Evolutionary conservation across 169 alveolate species (phyloP).

Genomic region (Plasmodium coatneyi): DNA sequence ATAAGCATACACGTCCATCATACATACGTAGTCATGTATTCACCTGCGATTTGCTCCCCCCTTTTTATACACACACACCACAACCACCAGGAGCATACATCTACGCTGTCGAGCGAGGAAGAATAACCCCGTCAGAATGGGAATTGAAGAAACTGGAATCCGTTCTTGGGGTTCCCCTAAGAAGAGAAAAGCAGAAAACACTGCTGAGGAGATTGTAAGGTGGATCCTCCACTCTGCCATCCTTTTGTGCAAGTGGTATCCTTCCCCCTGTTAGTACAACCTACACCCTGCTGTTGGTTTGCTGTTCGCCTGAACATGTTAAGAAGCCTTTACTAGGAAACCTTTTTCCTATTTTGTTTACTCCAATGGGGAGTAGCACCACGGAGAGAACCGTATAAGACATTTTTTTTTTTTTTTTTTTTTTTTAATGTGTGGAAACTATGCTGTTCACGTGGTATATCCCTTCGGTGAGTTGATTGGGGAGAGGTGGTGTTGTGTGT

Average conservation of each 20-base stretch:
- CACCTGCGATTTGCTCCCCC: not conserved
- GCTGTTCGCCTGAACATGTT: not conserved
- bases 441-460: not conserved
- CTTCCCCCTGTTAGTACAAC: not conserved
- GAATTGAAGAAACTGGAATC: constrained; percentile 43
- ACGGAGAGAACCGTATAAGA: not conserved
- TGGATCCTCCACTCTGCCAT: not conserved
- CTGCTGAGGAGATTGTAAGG: constrained; percentile 37
- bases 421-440: not conserved
- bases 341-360: not conserved
- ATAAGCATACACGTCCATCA: not conserved
- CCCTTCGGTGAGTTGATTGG: not conserved
- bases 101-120: constrained; percentile 53
- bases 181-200: constrained; percentile 42
- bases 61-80: not conserved
- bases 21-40: not conserved
- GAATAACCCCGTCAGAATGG: constrained; percentile 33
- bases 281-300: not conserved
- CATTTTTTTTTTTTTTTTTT: too few species aligned
- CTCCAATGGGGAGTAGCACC: not conserved
- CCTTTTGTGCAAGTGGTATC: not conserved
- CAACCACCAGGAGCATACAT: constrained; percentile 36
- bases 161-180: constrained; percentile 59
- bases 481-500: not conserved
- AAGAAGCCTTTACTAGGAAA: not conserved